Conservation (phyloP, 495 filamentous ascomycete genomes). For the Hypoxylon rickii region DNA sequence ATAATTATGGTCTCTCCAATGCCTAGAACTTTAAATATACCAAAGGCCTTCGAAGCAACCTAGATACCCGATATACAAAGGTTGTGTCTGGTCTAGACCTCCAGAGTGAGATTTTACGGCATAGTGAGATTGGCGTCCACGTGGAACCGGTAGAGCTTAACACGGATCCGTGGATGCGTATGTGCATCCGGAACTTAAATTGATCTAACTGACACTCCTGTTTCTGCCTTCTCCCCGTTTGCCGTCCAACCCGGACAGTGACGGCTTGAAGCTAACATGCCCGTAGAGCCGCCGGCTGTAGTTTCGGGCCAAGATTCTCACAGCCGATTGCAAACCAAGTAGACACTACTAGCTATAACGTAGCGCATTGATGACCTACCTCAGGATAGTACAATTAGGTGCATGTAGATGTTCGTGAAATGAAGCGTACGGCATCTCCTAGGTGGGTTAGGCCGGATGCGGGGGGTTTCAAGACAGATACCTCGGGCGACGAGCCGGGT, state of each 20-base stretch:
- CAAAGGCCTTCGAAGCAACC: no score
- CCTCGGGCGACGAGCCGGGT: conserved; percentile 14
- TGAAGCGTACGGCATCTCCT: conserved; percentile 1
- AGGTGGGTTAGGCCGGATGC: background rate
- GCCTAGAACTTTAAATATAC: no score
- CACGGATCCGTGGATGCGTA: background rate
- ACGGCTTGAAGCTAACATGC: background rate
- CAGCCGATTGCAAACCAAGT: background rate
- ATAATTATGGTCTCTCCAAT: no score
- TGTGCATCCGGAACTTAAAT: no score
- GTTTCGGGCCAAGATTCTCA: conserved; percentile 9
- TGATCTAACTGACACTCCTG: no score
- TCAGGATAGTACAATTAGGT: no score
- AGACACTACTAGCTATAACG: no score
- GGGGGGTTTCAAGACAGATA: background rate
- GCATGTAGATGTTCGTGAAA: background rate
- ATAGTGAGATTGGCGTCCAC: background rate
- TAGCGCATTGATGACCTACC: no score
- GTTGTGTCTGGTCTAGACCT: no score
- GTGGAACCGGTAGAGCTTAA: background rate
- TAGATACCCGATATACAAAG: no score
- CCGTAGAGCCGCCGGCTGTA: conserved; percentile 23
- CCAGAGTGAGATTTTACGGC: no score
- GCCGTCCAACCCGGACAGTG: background rate
- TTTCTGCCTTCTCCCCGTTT: background rate